Conservation (phyloP, 2,329 filamentous ascomycete species). For the Penicillium sp. region DNA sequence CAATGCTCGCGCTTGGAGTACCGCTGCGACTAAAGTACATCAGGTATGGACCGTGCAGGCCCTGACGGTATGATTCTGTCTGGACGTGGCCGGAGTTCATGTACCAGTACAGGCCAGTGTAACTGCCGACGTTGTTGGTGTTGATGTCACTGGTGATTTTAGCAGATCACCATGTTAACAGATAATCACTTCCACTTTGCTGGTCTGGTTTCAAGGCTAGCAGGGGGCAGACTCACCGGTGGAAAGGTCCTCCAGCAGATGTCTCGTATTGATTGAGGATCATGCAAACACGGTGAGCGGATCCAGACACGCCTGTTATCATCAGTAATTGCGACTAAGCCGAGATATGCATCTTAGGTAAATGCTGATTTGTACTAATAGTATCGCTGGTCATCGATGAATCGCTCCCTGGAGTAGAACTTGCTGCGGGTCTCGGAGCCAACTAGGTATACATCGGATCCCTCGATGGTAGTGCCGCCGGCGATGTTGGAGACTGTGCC, state of each 20-base stretch:
- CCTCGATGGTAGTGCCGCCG: slow-evolving; percentile 63
- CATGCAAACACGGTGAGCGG: slow-evolving; percentile 65
- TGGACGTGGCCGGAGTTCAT: slow-evolving; percentile 71
- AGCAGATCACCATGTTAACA: no score
- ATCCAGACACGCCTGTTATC: slow-evolving; percentile 38
- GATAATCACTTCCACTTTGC: neutral
- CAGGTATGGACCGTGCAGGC: slow-evolving; percentile 70
- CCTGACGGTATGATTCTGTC: slow-evolving; percentile 67
- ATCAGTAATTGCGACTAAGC: neutral
- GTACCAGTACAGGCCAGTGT: slow-evolving; percentile 69
- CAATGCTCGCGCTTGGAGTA: slow-evolving; percentile 58
- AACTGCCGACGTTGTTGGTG: slow-evolving; percentile 65
- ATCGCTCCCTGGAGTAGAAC: slow-evolving; percentile 72
- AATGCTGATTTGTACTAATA: slow-evolving; percentile 46
- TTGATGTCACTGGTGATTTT: slow-evolving; percentile 61
- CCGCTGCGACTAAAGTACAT: slow-evolving; percentile 66
- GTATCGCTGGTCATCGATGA: slow-evolving; percentile 70
- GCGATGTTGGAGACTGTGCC: slow-evolving; percentile 62
- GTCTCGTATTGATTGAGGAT: slow-evolving; percentile 64
- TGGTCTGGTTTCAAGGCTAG: no score
- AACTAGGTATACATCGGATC: slow-evolving; percentile 63
- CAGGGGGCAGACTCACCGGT: slow-evolving; percentile 45
- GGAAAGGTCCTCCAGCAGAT: slow-evolving; percentile 70
- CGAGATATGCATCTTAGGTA: no score
- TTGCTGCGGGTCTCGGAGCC: slow-evolving; percentile 69